Evolutionary conservation across 2,329 filamentous ascomycete species (phyloP).

Genomic region (Exserohilum rostratum): DNA sequence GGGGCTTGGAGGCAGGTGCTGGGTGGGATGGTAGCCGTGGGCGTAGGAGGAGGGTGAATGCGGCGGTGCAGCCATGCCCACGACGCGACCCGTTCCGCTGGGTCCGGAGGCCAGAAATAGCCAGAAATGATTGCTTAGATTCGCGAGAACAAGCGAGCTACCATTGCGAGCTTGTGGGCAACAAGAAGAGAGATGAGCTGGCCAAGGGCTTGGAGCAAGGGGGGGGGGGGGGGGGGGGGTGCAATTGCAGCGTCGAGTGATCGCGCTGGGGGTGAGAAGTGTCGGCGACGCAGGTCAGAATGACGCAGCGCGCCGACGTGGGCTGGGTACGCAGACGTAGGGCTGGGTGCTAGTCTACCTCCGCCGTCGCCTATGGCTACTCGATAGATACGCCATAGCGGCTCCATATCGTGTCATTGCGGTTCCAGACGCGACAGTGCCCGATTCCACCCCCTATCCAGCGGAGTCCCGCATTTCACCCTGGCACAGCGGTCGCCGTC

Average conservation of each 20-base stretch:
- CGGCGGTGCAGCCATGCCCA: conserved; percentile 17
- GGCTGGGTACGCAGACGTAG: no score
- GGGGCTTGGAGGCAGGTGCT: conserved; percentile 33
- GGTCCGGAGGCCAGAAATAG: not conserved
- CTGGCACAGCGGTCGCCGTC: no score
- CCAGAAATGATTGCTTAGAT: not conserved
- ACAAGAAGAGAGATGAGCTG: not conserved
- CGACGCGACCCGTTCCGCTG: not conserved
- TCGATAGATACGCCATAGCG: conserved; percentile 15
- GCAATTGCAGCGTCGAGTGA: not conserved
- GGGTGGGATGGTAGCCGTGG: conserved; percentile 20
- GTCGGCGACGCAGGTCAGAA: not conserved
- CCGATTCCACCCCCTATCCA: no score
- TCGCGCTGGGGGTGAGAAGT: not conserved
- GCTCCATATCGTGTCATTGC: conserved; percentile 2
- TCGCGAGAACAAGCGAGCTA: not conserved
- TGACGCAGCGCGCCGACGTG: conserved; percentile 23
- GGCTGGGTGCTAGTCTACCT: no score
- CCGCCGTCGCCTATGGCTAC: conserved; percentile 10
- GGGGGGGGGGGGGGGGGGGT: no score
- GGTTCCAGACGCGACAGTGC: not conserved
- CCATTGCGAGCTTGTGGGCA: not conserved
- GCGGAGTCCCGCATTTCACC: no score
- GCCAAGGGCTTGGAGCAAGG: not conserved
- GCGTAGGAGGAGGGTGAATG: not conserved